phyloP scores from a whole-genome alignment of 208 protist genomes.

The Leishmania amazonensis region DNA sequence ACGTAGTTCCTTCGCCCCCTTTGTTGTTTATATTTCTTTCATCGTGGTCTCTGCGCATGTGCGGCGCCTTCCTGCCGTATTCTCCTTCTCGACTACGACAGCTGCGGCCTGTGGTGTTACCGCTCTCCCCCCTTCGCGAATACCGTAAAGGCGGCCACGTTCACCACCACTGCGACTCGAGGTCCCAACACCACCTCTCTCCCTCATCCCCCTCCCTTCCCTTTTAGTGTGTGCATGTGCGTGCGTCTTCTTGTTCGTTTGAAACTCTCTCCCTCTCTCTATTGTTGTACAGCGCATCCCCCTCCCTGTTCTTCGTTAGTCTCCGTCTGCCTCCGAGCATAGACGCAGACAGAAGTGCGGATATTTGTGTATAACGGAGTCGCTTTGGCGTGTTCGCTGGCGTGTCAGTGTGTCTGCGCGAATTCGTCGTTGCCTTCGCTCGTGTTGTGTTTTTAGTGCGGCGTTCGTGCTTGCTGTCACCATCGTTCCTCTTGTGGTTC shows the following conservation, averaged over 20 bases:
- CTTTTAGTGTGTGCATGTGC: neutral
- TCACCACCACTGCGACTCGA: neutral
- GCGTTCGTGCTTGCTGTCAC: neutral
- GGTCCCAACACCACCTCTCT: neutral
- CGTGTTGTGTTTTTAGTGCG: neutral
- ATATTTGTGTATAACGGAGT: neutral
- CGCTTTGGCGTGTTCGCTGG: no score
- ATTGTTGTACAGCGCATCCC: neutral
- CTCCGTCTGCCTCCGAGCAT: neutral
- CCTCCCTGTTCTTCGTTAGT: neutral
- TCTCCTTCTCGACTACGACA: no score
- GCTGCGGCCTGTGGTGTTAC: neutral
- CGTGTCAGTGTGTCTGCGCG: neutral
- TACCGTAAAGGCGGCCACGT: neutral
- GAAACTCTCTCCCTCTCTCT: neutral
- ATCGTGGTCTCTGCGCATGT: neutral
- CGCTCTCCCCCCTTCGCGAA: neutral
- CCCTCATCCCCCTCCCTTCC: neutral
- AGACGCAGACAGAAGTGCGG: neutral
- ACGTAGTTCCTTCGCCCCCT: neutral
- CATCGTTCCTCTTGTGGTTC: neutral
- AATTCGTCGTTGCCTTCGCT: neutral
- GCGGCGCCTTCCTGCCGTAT: neutral
- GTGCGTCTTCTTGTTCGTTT: neutral
- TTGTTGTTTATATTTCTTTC: neutral